Evolutionary conservation across 305 asterid genomes (phyloP).

Genomic region (Fraxinus xanthoxyloides): DNA sequence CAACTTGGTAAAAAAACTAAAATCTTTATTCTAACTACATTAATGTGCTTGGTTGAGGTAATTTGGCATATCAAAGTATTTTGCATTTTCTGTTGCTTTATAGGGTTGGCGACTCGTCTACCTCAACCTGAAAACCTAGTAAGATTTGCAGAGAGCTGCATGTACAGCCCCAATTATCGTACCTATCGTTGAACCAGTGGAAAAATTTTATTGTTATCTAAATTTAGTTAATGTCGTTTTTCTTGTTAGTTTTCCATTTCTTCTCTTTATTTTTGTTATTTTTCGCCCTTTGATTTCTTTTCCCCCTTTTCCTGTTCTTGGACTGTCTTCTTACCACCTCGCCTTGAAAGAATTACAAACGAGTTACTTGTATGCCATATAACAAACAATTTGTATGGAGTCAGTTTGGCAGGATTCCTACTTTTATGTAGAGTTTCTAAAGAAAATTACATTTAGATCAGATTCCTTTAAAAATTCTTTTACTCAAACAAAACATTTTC

Average conservation of each 20-base stretch:
- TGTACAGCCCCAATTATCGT: constrained; percentile 96
- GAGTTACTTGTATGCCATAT: background rate
- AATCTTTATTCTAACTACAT: background rate
- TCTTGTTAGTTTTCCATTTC: background rate
- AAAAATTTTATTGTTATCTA: constrained; percentile 1
- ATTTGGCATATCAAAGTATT: background rate
- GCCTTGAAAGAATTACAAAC: background rate
- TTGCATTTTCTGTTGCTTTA: background rate
- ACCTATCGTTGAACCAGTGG: constrained; percentile 63
- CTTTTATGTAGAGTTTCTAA: too few species aligned
- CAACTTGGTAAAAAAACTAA: background rate
- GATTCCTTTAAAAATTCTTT: background rate
- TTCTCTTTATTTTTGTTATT: background rate
- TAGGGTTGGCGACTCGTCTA: constrained; percentile 94
- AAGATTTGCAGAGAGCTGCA: constrained; percentile 80
- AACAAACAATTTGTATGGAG: background rate
- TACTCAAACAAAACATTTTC: too few species aligned
- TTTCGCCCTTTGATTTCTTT: background rate
- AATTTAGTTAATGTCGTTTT: constrained; percentile 20
- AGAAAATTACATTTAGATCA: background rate
- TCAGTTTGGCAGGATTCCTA: background rate
- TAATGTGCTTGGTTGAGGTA: background rate
- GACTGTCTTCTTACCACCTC: background rate
- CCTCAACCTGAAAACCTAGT: constrained; percentile 81
- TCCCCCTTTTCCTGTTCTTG: background rate